These are phyloP conservation scores for Rhynchospora breviuscula DNA, from an alignment of 176 grass and related monocot species.

Conservation along the genomic window DNA sequence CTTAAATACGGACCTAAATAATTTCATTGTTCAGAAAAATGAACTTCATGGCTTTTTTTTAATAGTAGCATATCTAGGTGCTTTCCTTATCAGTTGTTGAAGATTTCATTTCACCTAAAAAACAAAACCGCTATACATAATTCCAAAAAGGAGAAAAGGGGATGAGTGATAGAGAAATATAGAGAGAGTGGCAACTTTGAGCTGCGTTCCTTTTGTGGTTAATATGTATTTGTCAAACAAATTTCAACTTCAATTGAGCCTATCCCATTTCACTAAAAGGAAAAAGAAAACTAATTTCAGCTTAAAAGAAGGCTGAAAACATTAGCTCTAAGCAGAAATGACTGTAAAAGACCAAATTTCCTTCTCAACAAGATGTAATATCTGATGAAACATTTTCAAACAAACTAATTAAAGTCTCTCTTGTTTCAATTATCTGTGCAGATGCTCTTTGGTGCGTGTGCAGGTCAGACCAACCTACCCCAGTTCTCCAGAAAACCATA, in stretches of 20 bases:
- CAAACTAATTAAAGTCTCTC: neutral
- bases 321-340: neutral
- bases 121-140: neutral
- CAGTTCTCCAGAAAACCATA: conserved; percentile 71
- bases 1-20: neutral
- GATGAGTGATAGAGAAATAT: neutral
- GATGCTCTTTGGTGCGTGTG: conserved; percentile 85
- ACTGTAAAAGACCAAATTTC: neutral
- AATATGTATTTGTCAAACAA: neutral
- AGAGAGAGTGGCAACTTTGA: neutral
- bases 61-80: neutral
- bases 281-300: neutral
- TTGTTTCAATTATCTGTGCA: conserved; percentile 19
- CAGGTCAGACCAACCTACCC: conserved; percentile 41
- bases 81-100: neutral
- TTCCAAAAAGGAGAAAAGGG: neutral
- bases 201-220: neutral
- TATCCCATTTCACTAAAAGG: neutral
- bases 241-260: neutral
- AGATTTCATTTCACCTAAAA: neutral
- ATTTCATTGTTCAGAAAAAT: neutral
- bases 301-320: neutral
- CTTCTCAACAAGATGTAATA: neutral
- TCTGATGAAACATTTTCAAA: neutral
- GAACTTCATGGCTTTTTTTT: neutral